Evolutionary conservation across 78 protist genomes (phyloP).

Genomic region (Dictyostelium discoideum): dicty_2.7 NC_007090.3:2735001-2735500

Average conservation of each 20-base stretch:
- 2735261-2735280: slow-evolving; percentile 47
- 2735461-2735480: not conserved
- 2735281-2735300: slow-evolving; percentile 45
- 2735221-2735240: slow-evolving; percentile 55
- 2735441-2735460: not conserved
- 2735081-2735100: slow-evolving; percentile 59
- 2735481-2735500: not conserved
- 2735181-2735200: slow-evolving; percentile 66
- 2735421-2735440: not conserved
- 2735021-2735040: slow-evolving; percentile 49
- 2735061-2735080: slow-evolving; percentile 48
- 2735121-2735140: slow-evolving; percentile 30
- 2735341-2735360: slow-evolving; percentile 42
- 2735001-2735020: slow-evolving; percentile 61
- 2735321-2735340: slow-evolving; percentile 38
- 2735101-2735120: slow-evolving; percentile 78
- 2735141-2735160: slow-evolving; percentile 40
- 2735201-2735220: slow-evolving; percentile 42
- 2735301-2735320: slow-evolving; percentile 45
- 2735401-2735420: not conserved
- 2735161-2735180: slow-evolving; percentile 76
- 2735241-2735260: slow-evolving; percentile 43
- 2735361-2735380: not conserved
- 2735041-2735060: slow-evolving; percentile 55
- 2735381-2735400: too few species aligned